Evolutionary conservation across 768 basidiomycete species (phyloP), one percentile per base, ranked within the genome.

Genomic region (Xerocomellus intermedius): DNA sequence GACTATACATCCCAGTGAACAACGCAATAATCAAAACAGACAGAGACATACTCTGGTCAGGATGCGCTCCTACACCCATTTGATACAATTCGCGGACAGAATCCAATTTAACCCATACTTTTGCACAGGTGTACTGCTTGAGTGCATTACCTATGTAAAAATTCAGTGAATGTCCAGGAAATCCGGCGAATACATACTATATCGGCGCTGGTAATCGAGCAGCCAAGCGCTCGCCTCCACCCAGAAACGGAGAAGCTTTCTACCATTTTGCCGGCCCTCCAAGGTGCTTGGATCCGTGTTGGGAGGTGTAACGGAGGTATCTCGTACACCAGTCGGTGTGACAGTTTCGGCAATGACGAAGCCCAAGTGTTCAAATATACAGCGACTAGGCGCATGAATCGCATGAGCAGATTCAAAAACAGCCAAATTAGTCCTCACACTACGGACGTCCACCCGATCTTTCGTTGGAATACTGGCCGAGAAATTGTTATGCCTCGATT

Each of bases 181-280:
- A 30, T 43, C 48, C 35, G 14, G 50, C 41, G 47, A 47, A 50
- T 16, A 52, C 73, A 24, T 67, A 84, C 82, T 67, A 58, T 82
- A 60, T 26, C 73, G 65, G 35, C 77, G 78, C 50, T 74, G 78
- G 58, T 79, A 89, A 50, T 89, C 81, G 5, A 76, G 71, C 19
- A 86, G 61, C 84, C 85, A 93, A 4, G 88, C 80, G 38, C 79
- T 73, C 8, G 86, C 70, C 66, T 94, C 91, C 17, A 91, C 78
- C 91, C 91, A 93, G 28, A 86, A 87, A 33, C 91, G 81, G 45
- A 93, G 77, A 4, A 93, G 77, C 63, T 79, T 85, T 22, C 79
- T 78, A 5, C 85, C 78, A 56, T 77, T 81, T 52, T 76, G 74
- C 54, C 71, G 78, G 17, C 85, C 85, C 37, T 75, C 70, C 9